Evolutionary conservation across 345 rosid genomes (phyloP).

Genomic region (Cardamine occulta): DNA sequence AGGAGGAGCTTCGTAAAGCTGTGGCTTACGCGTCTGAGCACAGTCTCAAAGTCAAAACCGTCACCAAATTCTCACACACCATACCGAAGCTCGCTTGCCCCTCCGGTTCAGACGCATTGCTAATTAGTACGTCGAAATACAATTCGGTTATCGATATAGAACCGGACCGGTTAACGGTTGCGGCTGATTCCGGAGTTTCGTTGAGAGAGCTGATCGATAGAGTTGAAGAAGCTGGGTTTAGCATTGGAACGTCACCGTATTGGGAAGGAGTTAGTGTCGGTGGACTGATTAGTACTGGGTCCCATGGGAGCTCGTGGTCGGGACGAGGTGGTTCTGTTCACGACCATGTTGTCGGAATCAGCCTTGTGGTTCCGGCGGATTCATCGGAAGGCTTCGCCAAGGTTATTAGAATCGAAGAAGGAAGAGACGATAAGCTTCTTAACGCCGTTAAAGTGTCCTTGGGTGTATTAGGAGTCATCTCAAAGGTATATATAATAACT

Average conservation of each 20-base stretch:
- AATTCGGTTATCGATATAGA: constrained; percentile 60
- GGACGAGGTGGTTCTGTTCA: constrained; percentile 94
- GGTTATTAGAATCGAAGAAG: constrained; percentile 51
- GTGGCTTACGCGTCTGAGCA: constrained; percentile 62
- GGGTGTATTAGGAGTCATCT: constrained; percentile 77
- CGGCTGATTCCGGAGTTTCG: constrained; percentile 73
- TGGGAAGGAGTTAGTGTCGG: constrained; percentile 95
- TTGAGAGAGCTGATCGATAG: constrained; percentile 64
- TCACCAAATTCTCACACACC: constrained; percentile 75
- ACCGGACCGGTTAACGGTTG: constrained; percentile 50
- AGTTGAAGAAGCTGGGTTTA: constrained; percentile 69
- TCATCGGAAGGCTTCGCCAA: constrained; percentile 69
- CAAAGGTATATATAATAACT: constrained; percentile 63
- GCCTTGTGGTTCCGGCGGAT: constrained; percentile 62
- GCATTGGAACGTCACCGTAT: constrained; percentile 76
- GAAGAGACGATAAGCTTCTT: constrained; percentile 58
- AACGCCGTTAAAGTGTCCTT: constrained; percentile 76
- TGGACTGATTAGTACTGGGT: constrained; percentile 82
- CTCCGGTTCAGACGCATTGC: constrained; percentile 50
- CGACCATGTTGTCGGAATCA: constrained; percentile 77
- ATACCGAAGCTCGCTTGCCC: constrained; percentile 90
- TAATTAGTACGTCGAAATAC: constrained; percentile 67
- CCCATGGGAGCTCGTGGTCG: constrained; percentile 98
- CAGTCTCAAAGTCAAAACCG: constrained; percentile 69
- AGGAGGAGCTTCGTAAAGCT: constrained; percentile 63